Conservation (phyloP, 2,329 filamentous ascomycete genomes). For the Alternaria sp. region DNA sequence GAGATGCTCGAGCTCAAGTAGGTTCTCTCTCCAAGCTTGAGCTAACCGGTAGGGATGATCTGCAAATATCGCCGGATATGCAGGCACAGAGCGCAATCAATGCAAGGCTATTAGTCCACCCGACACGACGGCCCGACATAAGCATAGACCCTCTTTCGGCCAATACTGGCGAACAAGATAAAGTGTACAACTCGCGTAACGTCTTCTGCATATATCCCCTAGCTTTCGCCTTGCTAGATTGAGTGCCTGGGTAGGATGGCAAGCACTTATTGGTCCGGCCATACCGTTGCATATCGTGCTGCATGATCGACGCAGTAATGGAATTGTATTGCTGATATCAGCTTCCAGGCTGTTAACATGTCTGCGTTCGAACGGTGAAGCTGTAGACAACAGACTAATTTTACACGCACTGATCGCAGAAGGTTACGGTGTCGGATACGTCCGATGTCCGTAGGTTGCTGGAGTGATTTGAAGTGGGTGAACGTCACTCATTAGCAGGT, state of each 20-base stretch:
- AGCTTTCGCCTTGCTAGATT: background rate
- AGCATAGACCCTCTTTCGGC: background rate
- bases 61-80: conserved; percentile 12
- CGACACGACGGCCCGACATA: background rate
- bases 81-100: conserved; percentile 8
- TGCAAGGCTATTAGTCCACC: background rate
- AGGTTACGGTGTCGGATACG: background rate
- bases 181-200: background rate
- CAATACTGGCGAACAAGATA: background rate
- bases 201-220: background rate
- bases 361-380: background rate
- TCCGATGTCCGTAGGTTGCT: background rate
- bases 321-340: background rate
- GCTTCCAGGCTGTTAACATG: background rate
- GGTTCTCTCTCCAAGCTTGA: background rate
- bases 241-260: background rate
- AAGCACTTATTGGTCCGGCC: background rate
- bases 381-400: background rate
- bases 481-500: background rate
- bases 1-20: background rate
- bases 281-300: background rate
- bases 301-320: no score
- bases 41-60: background rate
- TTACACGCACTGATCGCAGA: background rate
- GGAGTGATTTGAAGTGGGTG: background rate